Conservation (phyloP, 169 alveolate species). For the Eimeria maxima region DNA sequence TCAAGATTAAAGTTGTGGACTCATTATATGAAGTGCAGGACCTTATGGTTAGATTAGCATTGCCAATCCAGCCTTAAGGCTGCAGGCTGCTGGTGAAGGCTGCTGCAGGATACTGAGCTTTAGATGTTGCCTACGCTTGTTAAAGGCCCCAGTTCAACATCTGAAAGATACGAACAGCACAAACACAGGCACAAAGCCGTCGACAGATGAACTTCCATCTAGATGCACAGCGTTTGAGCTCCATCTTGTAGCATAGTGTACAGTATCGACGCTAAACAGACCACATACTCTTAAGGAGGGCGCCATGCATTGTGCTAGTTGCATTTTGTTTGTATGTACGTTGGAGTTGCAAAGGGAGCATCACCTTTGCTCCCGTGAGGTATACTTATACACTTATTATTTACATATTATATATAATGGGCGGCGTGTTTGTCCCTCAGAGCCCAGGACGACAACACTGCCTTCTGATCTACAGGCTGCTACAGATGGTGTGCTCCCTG, state of each 20-base stretch:
- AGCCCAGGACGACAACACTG: neutral
- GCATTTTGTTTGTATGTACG: neutral
- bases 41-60: neutral
- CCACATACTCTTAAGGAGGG: neutral
- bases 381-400: too few relatives aligned
- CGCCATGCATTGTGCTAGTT: neutral
- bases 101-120: too few relatives aligned
- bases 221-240: neutral
- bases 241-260: neutral
- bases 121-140: too few relatives aligned
- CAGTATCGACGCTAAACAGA: neutral
- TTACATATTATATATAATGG: neutral
- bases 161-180: too few relatives aligned
- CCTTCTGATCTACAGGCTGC: constrained; percentile 37
- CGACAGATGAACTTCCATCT: neutral
- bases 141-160: too few relatives aligned
- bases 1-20: neutral
- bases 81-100: too few relatives aligned
- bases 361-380: neutral
- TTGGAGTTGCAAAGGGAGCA: neutral
- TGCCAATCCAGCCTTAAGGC: neutral
- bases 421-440: neutral
- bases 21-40: neutral
- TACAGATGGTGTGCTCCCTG: constrained; percentile 37
- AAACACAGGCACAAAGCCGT: neutral